Evolutionary conservation across 495 filamentous ascomycete genomes (phyloP).

Genomic region (Xeromyces bisporus): DNA sequence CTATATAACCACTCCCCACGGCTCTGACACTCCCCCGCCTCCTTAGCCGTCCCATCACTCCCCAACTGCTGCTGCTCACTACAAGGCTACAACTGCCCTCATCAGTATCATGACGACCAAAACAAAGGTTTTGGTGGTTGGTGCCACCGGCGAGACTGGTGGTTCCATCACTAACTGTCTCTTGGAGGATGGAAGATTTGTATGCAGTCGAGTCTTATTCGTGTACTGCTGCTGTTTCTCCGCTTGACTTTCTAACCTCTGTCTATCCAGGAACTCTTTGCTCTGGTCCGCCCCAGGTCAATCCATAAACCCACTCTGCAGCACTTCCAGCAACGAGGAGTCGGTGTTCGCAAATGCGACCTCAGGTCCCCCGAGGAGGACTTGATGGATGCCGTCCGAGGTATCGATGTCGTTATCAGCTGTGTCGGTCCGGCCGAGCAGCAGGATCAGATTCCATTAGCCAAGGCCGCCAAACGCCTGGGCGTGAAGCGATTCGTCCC

Average conservation of each 20-base stretch:
- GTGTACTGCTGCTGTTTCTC: too few species aligned
- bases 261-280: conserved; percentile 28
- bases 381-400: conserved; percentile 28
- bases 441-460: conserved; percentile 34
- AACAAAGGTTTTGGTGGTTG: conserved; percentile 30
- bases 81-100: too few species aligned
- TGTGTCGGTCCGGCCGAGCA: conserved; percentile 29
- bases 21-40: too few species aligned
- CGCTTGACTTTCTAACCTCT: too few species aligned
- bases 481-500: conserved; percentile 43
- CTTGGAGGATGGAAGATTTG: conserved; percentile 24
- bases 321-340: conserved; percentile 26
- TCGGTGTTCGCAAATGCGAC: conserved; percentile 31
- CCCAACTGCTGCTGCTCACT: too few species aligned
- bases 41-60: too few species aligned
- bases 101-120: conserved; percentile 17
- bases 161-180: conserved; percentile 31
- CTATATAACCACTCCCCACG: too few species aligned
- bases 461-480: conserved; percentile 36
- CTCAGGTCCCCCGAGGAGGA: conserved; percentile 28
- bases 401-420: conserved; percentile 37
- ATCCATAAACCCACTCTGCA: conserved; percentile 28
- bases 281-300: conserved; percentile 32
- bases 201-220: too few species aligned
- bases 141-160: conserved; percentile 32